Conservation (phyloP, 2,329 filamentous ascomycete genomes). For the Diaporthe helianthi region DNA sequence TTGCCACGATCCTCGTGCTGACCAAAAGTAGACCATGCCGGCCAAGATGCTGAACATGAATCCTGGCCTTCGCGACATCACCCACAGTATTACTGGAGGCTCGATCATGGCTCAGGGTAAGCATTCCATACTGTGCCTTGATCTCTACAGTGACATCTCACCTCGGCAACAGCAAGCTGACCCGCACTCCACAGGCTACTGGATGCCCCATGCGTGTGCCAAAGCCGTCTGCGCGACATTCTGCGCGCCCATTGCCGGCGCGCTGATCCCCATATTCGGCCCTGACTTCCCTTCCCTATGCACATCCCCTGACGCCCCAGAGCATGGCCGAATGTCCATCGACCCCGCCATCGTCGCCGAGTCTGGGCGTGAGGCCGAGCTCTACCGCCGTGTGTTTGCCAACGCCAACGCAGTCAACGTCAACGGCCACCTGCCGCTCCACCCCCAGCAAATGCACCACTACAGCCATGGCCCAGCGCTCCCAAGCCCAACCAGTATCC, state of each 20-base stretch:
- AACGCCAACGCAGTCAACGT: constrained; percentile 35
- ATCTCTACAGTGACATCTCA: too few species aligned
- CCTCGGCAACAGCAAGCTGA: constrained; percentile 21
- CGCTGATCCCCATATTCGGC: constrained; percentile 90
- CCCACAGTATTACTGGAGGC: constrained; percentile 93
- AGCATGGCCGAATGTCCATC: constrained; percentile 73
- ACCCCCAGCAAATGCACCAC: constrained; percentile 31
- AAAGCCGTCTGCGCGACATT: constrained; percentile 89
- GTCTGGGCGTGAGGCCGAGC: constrained; percentile 58
- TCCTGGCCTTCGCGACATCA: constrained; percentile 84
- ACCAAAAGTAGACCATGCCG: constrained; percentile 74
- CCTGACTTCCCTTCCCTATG: constrained; percentile 79
- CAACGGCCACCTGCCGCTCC: constrained; percentile 31
- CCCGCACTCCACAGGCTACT: constrained; percentile 75
- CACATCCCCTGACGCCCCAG: constrained; percentile 65
- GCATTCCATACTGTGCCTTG: constrained; percentile 29
- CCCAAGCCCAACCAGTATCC: constrained; percentile 37
- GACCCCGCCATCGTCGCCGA: constrained; percentile 59
- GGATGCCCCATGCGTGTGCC: constrained; percentile 91
- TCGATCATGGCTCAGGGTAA: constrained; percentile 87
- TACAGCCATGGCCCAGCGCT: constrained; percentile 34
- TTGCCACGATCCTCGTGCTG: neutral
- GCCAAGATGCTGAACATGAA: constrained; percentile 83
- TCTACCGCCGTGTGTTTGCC: constrained; percentile 47
- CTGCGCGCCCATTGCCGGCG: constrained; percentile 83